Base-by-base conservation (phyloP, 1,284 basidiomycete genomes). In the Somion occarium region DNA sequence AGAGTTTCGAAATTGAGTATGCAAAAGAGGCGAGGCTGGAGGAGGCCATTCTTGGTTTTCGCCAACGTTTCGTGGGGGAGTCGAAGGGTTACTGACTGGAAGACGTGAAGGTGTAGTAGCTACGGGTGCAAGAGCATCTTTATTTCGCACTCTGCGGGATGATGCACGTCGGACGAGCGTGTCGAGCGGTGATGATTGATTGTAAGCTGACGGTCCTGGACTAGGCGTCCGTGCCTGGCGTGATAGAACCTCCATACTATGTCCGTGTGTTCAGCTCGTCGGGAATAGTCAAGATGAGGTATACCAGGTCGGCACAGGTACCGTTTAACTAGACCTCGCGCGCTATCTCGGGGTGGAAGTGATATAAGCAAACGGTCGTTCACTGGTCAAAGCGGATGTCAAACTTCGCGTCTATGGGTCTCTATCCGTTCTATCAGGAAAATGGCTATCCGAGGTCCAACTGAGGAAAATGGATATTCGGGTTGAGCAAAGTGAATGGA, bases 21-120 rank as follows among this genome's bases (percentile, higher is more conserved):
- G 85, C 26, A 88, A 64, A 46, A 87, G 66, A 15, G 85, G 85
- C 1, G 80, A 85, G 13, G 69, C 65, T 1, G 75, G 79, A 27
- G 60, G 53, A 24, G 38, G 26, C 24, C 50, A 53, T 22, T 55
- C 37, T 45, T 38, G 25, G 15, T 52, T 22, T 5, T 22, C 44
- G 3, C 9, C 13, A n/a, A 11, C 37, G 15, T 38, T 51, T 18
- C 55, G 48, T 11, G 65, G 56, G 23, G 64, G 59, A 1, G 60
- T 62, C 39, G 55, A 38, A 2, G 56, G 58, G 19, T 50, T 39
- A 24, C 34, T 27, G 7, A 38, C 34, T 25, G 38, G 39, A 15
- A 55, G 55, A 38, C 5, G 39, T 5, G 44, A 45, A 11, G 41
- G 22, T 25, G 44, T 22, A 12, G 45, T 44, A 3, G 52, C 38